These are phyloP conservation scores for Lachnellula willkommii DNA, from an alignment of 2,329 filamentous ascomycete genomes.

Conservation along the genomic window DNA sequence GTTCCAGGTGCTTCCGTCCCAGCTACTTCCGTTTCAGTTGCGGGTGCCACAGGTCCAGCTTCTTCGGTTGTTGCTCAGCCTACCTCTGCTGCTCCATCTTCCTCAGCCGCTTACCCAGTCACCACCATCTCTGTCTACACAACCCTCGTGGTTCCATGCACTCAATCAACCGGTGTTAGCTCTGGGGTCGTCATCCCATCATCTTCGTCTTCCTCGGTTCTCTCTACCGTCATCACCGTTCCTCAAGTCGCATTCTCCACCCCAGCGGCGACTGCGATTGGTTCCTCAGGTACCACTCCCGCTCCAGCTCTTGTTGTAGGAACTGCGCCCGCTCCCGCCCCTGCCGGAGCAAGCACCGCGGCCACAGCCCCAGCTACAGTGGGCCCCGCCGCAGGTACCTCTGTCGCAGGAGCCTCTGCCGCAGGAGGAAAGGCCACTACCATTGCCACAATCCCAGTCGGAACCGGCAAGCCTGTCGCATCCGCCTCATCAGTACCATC, in stretches of 20 bases:
- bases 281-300: slow-evolving; percentile 2
- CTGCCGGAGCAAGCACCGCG: not conserved
- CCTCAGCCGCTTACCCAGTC: slow-evolving; percentile 32
- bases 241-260: slow-evolving; percentile 47
- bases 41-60: slow-evolving; percentile 44
- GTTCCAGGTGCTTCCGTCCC: slow-evolving; percentile 23
- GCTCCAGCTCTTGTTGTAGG: slow-evolving; percentile 28
- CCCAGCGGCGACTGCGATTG: slow-evolving; percentile 9
- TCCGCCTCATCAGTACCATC: slow-evolving; percentile 33
- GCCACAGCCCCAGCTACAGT: slow-evolving; percentile 18
- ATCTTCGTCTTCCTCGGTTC: slow-evolving; percentile 44
- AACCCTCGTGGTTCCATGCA: slow-evolving; percentile 48
- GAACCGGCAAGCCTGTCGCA: slow-evolving; percentile 21
- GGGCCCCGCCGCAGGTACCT: slow-evolving; percentile 21
- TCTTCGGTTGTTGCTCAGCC: slow-evolving; percentile 33
- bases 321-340: slow-evolving; percentile 29
- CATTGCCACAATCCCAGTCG: slow-evolving; percentile 20
- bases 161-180: slow-evolving; percentile 34
- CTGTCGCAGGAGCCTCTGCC: slow-evolving; percentile 15
- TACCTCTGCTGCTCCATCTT: slow-evolving; percentile 14
- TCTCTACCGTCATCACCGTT: slow-evolving; percentile 45
- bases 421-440: not conserved
- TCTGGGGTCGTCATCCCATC: slow-evolving; percentile 44
- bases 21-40: slow-evolving; percentile 30
- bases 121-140: slow-evolving; percentile 46